Conservation (phyloP, 1,284 basidiomycete genomes). For the Albatrellus sp. region DNA sequence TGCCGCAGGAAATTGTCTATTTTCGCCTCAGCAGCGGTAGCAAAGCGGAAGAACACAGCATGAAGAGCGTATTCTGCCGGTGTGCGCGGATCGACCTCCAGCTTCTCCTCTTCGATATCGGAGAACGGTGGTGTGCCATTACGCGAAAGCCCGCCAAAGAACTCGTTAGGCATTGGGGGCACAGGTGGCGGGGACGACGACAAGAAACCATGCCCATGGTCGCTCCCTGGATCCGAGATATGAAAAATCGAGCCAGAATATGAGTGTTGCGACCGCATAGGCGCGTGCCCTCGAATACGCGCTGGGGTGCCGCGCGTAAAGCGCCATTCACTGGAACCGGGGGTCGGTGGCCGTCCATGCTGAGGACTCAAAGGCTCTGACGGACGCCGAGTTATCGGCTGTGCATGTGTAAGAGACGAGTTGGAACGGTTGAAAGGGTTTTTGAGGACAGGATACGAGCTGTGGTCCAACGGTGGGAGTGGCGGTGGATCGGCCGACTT, state of each 20-base stretch:
- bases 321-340: slow-evolving; percentile 37
- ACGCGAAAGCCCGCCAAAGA: slow-evolving; percentile 26
- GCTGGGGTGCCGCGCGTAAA: slow-evolving; percentile 23
- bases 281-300: slow-evolving; percentile 41
- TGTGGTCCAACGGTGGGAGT: slow-evolving; percentile 51
- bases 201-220: slow-evolving; percentile 37
- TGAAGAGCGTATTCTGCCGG: slow-evolving; percentile 82
- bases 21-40: slow-evolving; percentile 64
- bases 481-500: slow-evolving; percentile 43
- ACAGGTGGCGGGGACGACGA: slow-evolving; percentile 62
- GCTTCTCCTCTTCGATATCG: slow-evolving; percentile 47
- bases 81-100: slow-evolving; percentile 58
- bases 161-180: slow-evolving; percentile 52
- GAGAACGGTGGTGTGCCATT: slow-evolving; percentile 36
- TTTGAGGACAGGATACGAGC: slow-evolving; percentile 56
- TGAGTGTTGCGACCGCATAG: slow-evolving; percentile 59
- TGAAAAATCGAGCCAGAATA: slow-evolving; percentile 62
- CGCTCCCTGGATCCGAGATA: slow-evolving; percentile 56
- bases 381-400: slow-evolving; percentile 22
- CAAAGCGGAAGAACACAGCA: slow-evolving; percentile 78
- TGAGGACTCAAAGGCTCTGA: slow-evolving; percentile 28
- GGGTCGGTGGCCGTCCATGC: slow-evolving; percentile 48
- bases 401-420: slow-evolving; percentile 44
- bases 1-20: slow-evolving; percentile 63
- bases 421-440: slow-evolving; percentile 73